Evolutionary conservation across 768 basidiomycete species (phyloP).

Genomic region (Flagelloscypha sp.): DNA sequence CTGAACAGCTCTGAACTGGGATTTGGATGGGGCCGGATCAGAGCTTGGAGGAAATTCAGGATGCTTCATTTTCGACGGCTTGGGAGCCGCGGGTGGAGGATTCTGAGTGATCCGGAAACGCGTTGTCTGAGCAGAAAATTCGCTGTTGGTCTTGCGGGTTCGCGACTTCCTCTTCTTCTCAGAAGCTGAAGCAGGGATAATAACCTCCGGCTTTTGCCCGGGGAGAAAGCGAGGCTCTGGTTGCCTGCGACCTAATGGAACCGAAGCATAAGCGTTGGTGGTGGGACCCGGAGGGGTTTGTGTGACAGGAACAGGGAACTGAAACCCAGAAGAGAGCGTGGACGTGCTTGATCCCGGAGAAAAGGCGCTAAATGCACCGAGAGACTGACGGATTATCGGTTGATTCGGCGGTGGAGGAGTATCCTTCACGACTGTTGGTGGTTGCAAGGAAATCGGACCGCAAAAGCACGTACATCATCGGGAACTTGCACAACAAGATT

Average conservation of each 20-base stretch:
- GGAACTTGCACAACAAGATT: constrained; percentile 30
- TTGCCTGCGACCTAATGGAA: constrained; percentile 14
- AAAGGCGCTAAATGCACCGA: constrained; percentile 39
- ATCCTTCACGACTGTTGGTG: constrained; percentile 33
- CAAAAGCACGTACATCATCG: too few species aligned
- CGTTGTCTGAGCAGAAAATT: constrained; percentile 37
- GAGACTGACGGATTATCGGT: constrained; percentile 52
- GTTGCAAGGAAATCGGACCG: too few species aligned
- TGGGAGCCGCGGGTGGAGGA: too few species aligned
- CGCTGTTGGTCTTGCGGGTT: constrained; percentile 25
- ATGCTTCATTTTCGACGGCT: too few species aligned
- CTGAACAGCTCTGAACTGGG: too few species aligned
- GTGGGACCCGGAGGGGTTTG: constrained; percentile 23
- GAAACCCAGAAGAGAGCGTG: too few species aligned
- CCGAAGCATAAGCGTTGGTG: constrained; percentile 31
- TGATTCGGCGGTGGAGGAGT: constrained; percentile 38
- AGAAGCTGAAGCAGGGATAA: constrained; percentile 10
- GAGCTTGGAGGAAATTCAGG: too few species aligned
- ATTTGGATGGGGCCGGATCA: too few species aligned
- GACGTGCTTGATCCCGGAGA: constrained; percentile 17
- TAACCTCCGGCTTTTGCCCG: constrained; percentile 36
- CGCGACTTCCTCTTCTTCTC: constrained; percentile 18
- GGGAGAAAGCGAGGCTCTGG: constrained; percentile 36
- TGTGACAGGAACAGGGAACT: too few species aligned
- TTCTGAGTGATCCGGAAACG: constrained; percentile 52